Conservation (phyloP, 2,329 filamentous ascomycete genomes). For the Ophiostoma sp. region DNA sequence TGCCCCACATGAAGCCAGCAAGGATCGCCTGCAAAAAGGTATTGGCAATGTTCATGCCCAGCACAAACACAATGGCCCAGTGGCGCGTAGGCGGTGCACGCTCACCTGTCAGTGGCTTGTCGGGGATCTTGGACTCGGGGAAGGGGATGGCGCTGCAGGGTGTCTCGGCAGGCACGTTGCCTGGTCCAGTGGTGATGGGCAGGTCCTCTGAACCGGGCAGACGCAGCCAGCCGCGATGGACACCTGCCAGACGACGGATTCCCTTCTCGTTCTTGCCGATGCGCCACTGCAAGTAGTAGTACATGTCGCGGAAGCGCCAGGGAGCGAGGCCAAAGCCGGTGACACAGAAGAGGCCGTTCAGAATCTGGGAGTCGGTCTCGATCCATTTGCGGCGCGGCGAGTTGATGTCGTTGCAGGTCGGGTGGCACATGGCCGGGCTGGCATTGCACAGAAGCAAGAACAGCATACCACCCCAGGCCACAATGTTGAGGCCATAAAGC, state of each 20-base stretch:
- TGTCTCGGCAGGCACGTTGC: conserved; percentile 46
- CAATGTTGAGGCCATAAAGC: conserved; percentile 77
- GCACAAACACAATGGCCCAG: conserved; percentile 78
- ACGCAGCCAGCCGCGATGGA: conserved; percentile 75
- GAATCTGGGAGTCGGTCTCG: conserved; percentile 79
- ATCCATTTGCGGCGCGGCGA: conserved; percentile 82
- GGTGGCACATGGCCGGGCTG: conserved; percentile 70
- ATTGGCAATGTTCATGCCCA: conserved; percentile 78
- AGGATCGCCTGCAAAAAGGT: conserved; percentile 74
- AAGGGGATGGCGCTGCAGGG: conserved; percentile 57
- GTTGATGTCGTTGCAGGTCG: conserved; percentile 68
- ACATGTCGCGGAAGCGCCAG: conserved; percentile 81
- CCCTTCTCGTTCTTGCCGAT: conserved; percentile 53
- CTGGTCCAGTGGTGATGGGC: conserved; percentile 53
- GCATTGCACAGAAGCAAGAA: conserved; percentile 80
- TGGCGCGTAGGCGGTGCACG: conserved; percentile 65
- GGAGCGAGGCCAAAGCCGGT: conserved; percentile 82
- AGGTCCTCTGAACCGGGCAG: conserved; percentile 65
- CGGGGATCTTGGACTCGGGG: conserved; percentile 63
- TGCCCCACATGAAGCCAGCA: conserved; percentile 79
- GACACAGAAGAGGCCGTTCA: conserved; percentile 83
- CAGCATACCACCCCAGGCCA: conserved; percentile 90
- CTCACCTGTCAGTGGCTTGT: conserved; percentile 68
- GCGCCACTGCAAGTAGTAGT: conserved; percentile 68
- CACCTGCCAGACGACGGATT: conserved; percentile 69